Evolutionary conservation across 139 green algal species (phyloP).

Genomic region (Tetradesmus obliquus): DNA sequence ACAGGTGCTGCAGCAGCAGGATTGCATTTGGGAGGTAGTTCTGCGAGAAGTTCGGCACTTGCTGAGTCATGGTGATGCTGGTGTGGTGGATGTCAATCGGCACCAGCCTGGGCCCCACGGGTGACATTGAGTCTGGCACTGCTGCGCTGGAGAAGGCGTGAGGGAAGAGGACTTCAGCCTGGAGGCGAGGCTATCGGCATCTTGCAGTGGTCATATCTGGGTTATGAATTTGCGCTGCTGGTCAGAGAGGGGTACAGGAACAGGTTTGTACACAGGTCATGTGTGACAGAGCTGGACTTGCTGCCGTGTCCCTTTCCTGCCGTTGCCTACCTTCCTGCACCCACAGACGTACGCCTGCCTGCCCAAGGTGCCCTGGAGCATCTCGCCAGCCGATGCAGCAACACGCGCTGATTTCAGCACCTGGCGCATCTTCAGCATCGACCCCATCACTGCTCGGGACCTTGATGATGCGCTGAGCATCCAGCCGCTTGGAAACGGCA

Average conservation of each 20-base stretch:
- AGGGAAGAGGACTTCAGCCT: constrained; percentile 50
- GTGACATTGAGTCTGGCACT: constrained; percentile 80
- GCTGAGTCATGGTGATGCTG: too few relatives aligned
- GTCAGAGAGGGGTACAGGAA: too few relatives aligned
- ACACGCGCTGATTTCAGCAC: constrained; percentile 78
- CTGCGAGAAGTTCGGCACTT: too few relatives aligned
- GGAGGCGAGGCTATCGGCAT: constrained; percentile 33
- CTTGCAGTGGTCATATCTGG: not conserved
- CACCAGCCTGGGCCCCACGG: constrained; percentile 71
- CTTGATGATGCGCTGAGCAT: constrained; percentile 90
- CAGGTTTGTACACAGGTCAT: too few relatives aligned
- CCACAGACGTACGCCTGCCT: constrained; percentile 75
- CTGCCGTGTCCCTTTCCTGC: too few relatives aligned
- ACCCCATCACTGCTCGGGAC: constrained; percentile 85
- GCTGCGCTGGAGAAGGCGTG: constrained; percentile 68
- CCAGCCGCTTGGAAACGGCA: constrained; percentile 41
- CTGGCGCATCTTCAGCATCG: constrained; percentile 84
- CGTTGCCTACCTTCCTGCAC: too few relatives aligned
- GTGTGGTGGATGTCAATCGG: too few relatives aligned
- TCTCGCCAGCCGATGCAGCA: constrained; percentile 72
- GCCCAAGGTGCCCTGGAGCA: constrained; percentile 81
- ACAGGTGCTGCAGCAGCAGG: too few relatives aligned
- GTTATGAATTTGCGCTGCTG: too few relatives aligned
- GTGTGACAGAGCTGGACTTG: too few relatives aligned
- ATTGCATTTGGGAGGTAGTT: too few relatives aligned